phyloP scores from a whole-genome alignment of 331 rosid species.

The Malus hybrid region DNA sequence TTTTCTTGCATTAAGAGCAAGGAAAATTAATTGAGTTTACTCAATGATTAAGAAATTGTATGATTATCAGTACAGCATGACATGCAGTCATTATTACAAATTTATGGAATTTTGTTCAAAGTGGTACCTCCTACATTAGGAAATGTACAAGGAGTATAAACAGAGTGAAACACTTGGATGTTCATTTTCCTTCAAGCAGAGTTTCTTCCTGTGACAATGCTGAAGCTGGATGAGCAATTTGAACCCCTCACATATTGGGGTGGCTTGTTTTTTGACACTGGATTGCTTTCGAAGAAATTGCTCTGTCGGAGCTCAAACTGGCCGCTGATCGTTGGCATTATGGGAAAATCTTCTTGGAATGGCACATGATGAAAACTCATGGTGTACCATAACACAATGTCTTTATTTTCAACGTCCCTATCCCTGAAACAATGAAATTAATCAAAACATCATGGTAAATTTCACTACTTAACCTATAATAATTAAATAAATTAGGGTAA shows the following conservation, averaged over 20 bases:
- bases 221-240: conserved; percentile 14
- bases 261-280: conserved; percentile 7
- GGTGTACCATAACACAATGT: conserved; percentile 54
- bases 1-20: conserved; percentile 35
- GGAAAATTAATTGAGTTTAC: conserved; percentile 39
- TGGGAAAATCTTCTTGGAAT: conserved; percentile 47
- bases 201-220: conserved; percentile 30
- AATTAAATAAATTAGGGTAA: too few species aligned
- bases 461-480: too few species aligned
- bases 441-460: neutral
- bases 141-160: neutral
- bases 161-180: neutral
- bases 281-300: conserved; percentile 61
- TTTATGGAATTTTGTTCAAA: neutral
- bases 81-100: neutral
- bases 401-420: conserved; percentile 48
- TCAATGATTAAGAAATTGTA: neutral
- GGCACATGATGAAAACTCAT: conserved; percentile 56
- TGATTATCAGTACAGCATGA: neutral
- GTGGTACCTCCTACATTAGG: neutral
- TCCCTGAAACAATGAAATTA: conserved; percentile 21
- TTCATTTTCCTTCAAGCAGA: conserved; percentile 38
- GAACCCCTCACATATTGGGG: conserved; percentile 19
- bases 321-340: conserved; percentile 47
- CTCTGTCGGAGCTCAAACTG: conserved; percentile 55